Conservation (phyloP, 202 grass and related monocot genomes). For the Brachypodium distachyon region DNA sequence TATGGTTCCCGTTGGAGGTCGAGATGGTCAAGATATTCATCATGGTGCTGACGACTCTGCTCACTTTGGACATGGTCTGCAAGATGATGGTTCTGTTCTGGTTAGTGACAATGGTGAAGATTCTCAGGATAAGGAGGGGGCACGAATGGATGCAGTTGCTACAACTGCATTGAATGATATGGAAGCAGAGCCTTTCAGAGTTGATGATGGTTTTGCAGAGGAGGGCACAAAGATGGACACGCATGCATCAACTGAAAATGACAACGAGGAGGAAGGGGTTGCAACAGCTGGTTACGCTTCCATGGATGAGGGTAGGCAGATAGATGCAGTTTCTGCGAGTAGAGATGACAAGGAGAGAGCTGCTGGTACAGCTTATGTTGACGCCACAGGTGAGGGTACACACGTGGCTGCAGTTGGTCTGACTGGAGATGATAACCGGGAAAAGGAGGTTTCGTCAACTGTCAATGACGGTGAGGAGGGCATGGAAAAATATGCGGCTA, state of each 20-base stretch:
- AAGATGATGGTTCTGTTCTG: neutral
- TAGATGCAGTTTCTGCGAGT: constrained; percentile 12
- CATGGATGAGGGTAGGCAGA: constrained; percentile 4
- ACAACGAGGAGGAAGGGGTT: neutral
- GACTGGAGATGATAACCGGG: constrained; percentile 6
- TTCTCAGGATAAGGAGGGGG: neutral
- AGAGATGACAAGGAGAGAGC: neutral
- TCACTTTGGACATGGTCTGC: neutral
- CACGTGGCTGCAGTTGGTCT: neutral
- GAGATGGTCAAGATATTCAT: neutral
- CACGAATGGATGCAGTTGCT: neutral
- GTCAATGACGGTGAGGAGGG: constrained; percentile 15
- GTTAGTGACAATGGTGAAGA: constrained; percentile 4
- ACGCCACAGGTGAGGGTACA: neutral
- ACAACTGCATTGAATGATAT: neutral
- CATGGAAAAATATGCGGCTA: constrained; percentile 16
- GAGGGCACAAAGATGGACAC: neutral
- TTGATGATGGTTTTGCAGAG: neutral
- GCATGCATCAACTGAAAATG: neutral
- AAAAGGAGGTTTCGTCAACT: neutral
- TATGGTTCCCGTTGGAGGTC: neutral
- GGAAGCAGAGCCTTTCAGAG: neutral
- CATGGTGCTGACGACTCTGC: neutral
- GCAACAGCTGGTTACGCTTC: neutral
- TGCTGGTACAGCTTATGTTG: constrained; percentile 8